A percentile compares a stretch with the other conserved stretches of the same genome.
These are phyloP conservation scores for Russula virescens DNA, from an alignment of 768 basidiomycete species.

Conservation along the genomic window DNA sequence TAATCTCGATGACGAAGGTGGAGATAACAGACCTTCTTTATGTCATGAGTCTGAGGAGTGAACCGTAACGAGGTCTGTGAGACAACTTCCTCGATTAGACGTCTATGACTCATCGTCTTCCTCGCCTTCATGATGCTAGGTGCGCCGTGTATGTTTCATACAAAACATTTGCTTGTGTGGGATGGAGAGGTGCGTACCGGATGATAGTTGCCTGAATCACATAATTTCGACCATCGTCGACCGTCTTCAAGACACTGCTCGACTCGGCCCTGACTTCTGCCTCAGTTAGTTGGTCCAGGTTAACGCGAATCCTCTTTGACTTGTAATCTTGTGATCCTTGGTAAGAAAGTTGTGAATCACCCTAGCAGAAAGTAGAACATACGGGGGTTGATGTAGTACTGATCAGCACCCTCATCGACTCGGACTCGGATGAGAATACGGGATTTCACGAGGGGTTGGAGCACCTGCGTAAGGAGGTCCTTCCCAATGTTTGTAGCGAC, in stretches of 20 bases:
- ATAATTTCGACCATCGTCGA: conserved; percentile 96
- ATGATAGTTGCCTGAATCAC: conserved; percentile 94
- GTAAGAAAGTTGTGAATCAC: background rate
- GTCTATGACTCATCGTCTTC: conserved; percentile 91
- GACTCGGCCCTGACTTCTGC: conserved; percentile 91
- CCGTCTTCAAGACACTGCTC: conserved; percentile 84
- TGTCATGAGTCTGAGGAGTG: conserved; percentile 88
- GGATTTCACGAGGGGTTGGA: conserved; percentile 65
- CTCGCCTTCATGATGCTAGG: conserved; percentile 88
- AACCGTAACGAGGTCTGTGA: conserved; percentile 84
- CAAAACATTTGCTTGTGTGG: background rate
- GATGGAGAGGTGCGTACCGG: conserved; percentile 38
- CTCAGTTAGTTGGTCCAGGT: conserved; percentile 87
- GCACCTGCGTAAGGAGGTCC: conserved; percentile 71
- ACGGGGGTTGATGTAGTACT: conserved; percentile 90
- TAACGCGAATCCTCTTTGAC: conserved; percentile 90
- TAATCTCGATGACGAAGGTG: background rate
- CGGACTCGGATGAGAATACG: conserved; percentile 87
- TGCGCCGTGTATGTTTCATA: conserved; percentile 19
- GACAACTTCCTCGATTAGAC: conserved; percentile 83
- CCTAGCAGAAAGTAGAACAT: conserved; percentile 23
- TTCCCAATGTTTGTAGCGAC: conserved; percentile 75
- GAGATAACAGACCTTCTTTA: conserved; percentile 68
- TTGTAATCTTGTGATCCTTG: conserved; percentile 57
- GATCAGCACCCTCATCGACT: conserved; percentile 81